phyloP scores from a whole-genome alignment of 306 rosid genomes.

The Sechiopsis laciniata region DNA sequence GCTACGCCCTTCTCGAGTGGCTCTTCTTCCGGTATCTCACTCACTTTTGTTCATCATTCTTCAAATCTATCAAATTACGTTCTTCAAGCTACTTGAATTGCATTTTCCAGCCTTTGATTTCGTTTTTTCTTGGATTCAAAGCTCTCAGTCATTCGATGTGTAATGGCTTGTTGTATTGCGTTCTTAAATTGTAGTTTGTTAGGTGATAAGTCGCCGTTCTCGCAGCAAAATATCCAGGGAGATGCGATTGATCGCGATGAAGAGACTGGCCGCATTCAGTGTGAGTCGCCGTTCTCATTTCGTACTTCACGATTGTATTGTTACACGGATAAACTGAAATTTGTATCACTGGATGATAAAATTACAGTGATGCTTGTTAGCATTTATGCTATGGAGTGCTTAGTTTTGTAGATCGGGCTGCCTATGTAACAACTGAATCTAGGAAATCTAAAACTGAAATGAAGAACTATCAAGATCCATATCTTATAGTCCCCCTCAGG shows the following conservation, averaged over 20 bases:
- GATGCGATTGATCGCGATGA: slow-evolving; percentile 77
- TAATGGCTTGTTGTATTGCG: neutral
- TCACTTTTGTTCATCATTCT: neutral
- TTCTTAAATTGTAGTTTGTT: slow-evolving; percentile 41
- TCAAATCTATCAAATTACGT: neutral
- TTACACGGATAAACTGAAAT: neutral
- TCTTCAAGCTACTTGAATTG: neutral
- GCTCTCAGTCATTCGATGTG: neutral
- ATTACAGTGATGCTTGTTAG: neutral
- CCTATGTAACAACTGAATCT: too few species aligned
- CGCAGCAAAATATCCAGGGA: slow-evolving; percentile 74
- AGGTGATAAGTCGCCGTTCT: slow-evolving; percentile 88
- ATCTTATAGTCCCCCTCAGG: too few species aligned
- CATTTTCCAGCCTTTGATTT: neutral
- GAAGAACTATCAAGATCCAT: too few species aligned
- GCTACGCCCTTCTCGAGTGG: slow-evolving; percentile 93
- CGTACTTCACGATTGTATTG: neutral
- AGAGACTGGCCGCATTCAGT: slow-evolving; percentile 85
- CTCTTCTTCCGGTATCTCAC: slow-evolving; percentile 71
- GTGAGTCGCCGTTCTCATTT: slow-evolving; percentile 29
- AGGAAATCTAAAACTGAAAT: too few species aligned
- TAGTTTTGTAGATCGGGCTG: neutral
- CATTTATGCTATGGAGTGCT: neutral
- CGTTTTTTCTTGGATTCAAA: neutral
- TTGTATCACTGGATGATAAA: neutral